Evolutionary conservation across 345 rosid genomes (phyloP).

Genomic region (Brassica incana): DNA sequence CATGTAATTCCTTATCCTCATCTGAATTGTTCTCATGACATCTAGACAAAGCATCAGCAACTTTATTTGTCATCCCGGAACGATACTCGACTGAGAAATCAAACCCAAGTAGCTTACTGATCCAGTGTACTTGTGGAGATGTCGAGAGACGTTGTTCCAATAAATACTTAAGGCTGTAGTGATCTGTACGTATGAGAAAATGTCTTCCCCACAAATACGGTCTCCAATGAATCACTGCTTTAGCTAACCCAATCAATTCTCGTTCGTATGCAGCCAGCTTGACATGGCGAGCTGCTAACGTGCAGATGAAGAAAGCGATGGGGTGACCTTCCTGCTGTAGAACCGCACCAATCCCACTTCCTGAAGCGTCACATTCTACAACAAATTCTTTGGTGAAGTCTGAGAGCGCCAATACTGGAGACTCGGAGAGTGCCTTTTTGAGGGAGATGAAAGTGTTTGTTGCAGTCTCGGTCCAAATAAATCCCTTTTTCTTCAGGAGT

Average conservation of each 20-base stretch:
- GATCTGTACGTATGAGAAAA: background rate
- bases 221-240: background rate
- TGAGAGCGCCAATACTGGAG: background rate
- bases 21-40: background rate
- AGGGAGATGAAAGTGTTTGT: background rate
- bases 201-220: background rate
- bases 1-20: background rate
- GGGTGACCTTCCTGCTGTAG: background rate
- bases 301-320: background rate
- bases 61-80: background rate
- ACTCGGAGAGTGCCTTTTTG: background rate
- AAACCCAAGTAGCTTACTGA: background rate
- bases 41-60: background rate
- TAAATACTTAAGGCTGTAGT: background rate
- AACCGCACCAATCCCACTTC: background rate
- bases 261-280: background rate
- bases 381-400: background rate
- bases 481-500: background rate
- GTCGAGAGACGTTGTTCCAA: background rate
- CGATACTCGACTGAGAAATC: background rate
- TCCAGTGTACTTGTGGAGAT: background rate
- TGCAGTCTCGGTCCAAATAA: background rate
- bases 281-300: background rate
- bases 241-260: background rate
- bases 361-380: background rate